These are phyloP conservation scores for Carex scoparia DNA, from an alignment of 176 grass and related monocot genomes.

Conservation along the genomic window DNA sequence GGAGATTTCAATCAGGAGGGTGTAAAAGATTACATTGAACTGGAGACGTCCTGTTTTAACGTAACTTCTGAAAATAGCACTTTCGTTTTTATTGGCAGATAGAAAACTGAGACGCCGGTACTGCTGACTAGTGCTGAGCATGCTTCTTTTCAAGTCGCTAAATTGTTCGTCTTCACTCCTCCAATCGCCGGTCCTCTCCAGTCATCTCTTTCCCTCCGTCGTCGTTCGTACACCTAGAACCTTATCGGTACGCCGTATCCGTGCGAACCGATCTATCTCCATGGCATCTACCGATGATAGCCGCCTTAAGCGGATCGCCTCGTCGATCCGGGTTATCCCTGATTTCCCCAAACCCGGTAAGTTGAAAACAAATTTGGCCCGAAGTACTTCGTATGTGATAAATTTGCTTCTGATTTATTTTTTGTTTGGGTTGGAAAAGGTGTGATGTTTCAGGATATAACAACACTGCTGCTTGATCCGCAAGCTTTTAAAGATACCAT, in stretches of 20 bases:
- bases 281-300: slow-evolving; percentile 43
- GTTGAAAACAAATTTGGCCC: neutral
- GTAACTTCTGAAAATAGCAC: no score
- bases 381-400: neutral
- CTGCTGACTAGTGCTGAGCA: neutral
- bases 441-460: slow-evolving; percentile 95
- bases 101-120: neutral
- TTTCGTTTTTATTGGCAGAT: neutral
- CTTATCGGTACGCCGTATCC: neutral
- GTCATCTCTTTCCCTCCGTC: neutral
- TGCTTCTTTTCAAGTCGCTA: slow-evolving; percentile 1
- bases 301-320: slow-evolving; percentile 60
- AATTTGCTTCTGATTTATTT: slow-evolving; percentile 4
- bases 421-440: slow-evolving; percentile 30
- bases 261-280: neutral
- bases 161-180: neutral
- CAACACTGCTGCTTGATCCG: slow-evolving; percentile 74
- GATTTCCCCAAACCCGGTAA: slow-evolving; percentile 91
- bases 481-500: slow-evolving; percentile 75
- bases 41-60: neutral
- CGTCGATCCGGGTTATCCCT: slow-evolving; percentile 82
- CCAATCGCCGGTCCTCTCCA: neutral
- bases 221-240: slow-evolving; percentile 6
- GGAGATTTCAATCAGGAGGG: neutral
- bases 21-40: neutral